phyloP scores from a whole-genome alignment of 2,329 filamentous ascomycete species.

The Pseudogymnoascus verrucosus region DNA sequence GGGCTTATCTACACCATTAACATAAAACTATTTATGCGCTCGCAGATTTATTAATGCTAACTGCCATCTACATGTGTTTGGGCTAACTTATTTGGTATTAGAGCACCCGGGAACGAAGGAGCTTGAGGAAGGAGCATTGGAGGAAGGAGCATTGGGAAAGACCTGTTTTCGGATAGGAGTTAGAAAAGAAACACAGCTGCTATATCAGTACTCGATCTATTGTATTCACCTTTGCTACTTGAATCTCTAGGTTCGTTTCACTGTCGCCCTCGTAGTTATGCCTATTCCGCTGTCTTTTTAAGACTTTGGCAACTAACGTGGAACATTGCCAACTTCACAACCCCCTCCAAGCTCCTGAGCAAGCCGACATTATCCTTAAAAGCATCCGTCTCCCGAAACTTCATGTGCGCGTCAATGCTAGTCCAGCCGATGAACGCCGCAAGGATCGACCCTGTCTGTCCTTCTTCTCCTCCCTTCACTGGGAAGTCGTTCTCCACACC shows the following conservation, averaged over 20 bases:
- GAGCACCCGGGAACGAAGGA: background rate
- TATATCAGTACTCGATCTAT: background rate
- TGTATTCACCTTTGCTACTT: background rate
- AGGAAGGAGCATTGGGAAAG: background rate
- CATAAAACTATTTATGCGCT: background rate
- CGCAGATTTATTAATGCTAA: background rate
- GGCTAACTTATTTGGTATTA: background rate
- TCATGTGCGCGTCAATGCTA: constrained; percentile 31
- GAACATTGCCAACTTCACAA: constrained; percentile 18
- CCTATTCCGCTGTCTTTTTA: background rate
- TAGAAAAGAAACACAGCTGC: background rate
- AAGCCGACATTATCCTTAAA: constrained; percentile 30
- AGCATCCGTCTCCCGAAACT: constrained; percentile 28
- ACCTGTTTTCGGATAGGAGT: too few species aligned
- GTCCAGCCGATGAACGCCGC: constrained; percentile 31
- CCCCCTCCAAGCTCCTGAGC: constrained; percentile 17
- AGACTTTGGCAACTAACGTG: constrained; percentile 16
- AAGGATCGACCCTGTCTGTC: constrained; percentile 23
- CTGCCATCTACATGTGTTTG: too few species aligned
- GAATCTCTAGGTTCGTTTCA: background rate
- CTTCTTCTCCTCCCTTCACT: constrained; percentile 23
- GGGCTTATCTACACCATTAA: background rate
- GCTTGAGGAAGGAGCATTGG: background rate
- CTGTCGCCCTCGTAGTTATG: background rate
- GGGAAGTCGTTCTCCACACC: constrained; percentile 28